Evolutionary conservation across 2,329 filamentous ascomycete species (phyloP).

Genomic region (Fusarium nodosum): DNA sequence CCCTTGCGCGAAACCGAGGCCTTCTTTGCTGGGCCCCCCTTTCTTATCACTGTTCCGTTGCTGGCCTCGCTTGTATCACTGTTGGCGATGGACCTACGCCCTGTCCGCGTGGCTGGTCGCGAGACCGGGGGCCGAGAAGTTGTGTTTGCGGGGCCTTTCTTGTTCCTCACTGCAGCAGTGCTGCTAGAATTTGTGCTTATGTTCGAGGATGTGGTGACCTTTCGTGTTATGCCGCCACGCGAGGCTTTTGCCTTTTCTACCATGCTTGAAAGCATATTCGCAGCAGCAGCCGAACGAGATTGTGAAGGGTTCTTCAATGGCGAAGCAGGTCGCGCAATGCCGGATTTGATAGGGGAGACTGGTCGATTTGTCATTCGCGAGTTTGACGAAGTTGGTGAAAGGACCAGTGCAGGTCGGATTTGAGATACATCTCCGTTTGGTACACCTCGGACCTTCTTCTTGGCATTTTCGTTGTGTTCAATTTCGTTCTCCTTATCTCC

Average conservation of each 20-base stretch:
- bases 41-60: slow-evolving; percentile 74
- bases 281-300: slow-evolving; percentile 57
- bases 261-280: slow-evolving; percentile 67
- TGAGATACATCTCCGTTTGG: slow-evolving; percentile 58
- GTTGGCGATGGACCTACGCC: slow-evolving; percentile 68
- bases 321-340: slow-evolving; percentile 70
- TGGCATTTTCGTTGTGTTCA: slow-evolving; percentile 72
- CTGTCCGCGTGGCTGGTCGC: slow-evolving; percentile 61
- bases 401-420: slow-evolving; percentile 68
- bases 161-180: slow-evolving; percentile 53
- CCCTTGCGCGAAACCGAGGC: slow-evolving; percentile 68
- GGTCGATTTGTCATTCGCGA: slow-evolving; percentile 71
- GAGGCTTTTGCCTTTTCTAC: slow-evolving; percentile 72
- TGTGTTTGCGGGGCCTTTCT: slow-evolving; percentile 55
- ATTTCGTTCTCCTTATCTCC: slow-evolving; percentile 84
- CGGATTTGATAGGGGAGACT: slow-evolving; percentile 68
- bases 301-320: slow-evolving; percentile 68
- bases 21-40: slow-evolving; percentile 62
- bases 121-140: slow-evolving; percentile 55
- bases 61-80: slow-evolving; percentile 76
- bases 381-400: slow-evolving; percentile 88
- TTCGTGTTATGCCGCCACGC: slow-evolving; percentile 63
- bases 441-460: slow-evolving; percentile 71
- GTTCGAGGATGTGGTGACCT: slow-evolving; percentile 61
- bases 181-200: slow-evolving; percentile 59